A percentile compares a stretch with the other conserved stretches of the same genome.
Conservation (phyloP, 116 monocot species). For the Phalaenopsis hybrid region DNA sequence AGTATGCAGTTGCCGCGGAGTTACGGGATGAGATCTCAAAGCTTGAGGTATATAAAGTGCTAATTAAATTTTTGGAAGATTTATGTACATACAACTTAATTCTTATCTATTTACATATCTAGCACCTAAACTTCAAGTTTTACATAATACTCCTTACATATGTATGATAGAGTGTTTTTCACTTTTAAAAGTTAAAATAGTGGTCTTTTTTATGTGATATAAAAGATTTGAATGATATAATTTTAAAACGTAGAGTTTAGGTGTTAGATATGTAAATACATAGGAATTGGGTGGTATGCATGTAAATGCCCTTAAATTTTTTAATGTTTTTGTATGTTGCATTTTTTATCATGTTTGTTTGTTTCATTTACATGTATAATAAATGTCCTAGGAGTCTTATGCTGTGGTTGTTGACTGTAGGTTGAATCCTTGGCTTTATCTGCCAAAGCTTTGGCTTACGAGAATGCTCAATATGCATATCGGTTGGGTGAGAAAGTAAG, state of each 20-base stretch:
- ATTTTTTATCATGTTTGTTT: not conserved
- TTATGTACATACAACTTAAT: too few relatives aligned
- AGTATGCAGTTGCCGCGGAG: conserved; percentile 67
- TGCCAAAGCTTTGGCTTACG: conserved; percentile 79
- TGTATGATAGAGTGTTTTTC: too few relatives aligned
- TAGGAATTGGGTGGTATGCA: too few relatives aligned
- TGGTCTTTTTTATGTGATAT: too few relatives aligned
- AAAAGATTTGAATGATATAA: too few relatives aligned
- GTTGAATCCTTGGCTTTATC: conserved; percentile 82
- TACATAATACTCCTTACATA: too few relatives aligned
- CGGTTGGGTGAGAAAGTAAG: conserved; percentile 82
- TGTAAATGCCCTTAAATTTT: not conserved
- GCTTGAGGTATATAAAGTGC: conserved; percentile 49
- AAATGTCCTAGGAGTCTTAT: not conserved
- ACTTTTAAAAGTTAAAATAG: too few relatives aligned
- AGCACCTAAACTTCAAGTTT: too few relatives aligned
- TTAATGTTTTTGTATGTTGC: not conserved
- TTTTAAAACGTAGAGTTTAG: too few relatives aligned
- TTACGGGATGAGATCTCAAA: conserved; percentile 76
- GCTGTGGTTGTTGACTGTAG: conserved; percentile 20
- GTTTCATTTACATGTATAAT: not conserved
- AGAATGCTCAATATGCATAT: conserved; percentile 76
- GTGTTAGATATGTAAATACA: too few relatives aligned
- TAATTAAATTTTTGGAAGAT: too few relatives aligned
- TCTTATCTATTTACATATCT: too few relatives aligned